Base-by-base conservation (phyloP, 768 basidiomycete genomes). In the Tricholoma hemisulphureum region DNA sequence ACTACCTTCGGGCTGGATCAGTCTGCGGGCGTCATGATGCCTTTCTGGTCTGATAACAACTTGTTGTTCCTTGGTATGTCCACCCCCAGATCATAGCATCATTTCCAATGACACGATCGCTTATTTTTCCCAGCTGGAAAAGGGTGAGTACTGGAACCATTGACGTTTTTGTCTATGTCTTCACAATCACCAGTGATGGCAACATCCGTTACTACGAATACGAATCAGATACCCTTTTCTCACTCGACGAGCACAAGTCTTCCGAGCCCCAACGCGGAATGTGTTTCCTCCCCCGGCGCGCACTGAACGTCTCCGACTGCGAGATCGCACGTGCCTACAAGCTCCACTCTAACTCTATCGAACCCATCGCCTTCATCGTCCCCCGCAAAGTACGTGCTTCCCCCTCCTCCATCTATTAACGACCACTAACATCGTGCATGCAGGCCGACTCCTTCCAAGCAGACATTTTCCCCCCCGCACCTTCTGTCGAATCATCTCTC, bases 151-250 rank as follows among this genome's bases (percentile, higher is more conserved):
- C 28, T 29, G 2, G 9, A 49, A 39, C 20, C 21, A 55, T 39
- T n/a, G n/a, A n/a, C n/a, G 16, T 11, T 49, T 6, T 34, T 28
- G 51, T 48, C 23, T 28, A 32, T 45, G 53, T 49, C n/a, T 32
- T 8, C 31, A 24, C 20, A 32, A 41, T 54, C 55, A 32, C 50
- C 67, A 92, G 93, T 37, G 96, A 99, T 67, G 96, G 96, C 26
- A 99, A 99, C 70, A 88, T 98, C 61, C 88, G 96, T n/a, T 96
- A 93, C 81, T 98, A 88, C 72, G 97, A 99, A 71, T 95, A 89
- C 73, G 95, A 97, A 65, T 83, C 82, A 29, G 95, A 98, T 73
- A 79, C 85, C 48, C 79, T 98, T 18, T 80, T 85, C 74, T 71
- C 83, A 16, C 80, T 94, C 4, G 77, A 86, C 18, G 97, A 98